Evolutionary conservation across 768 basidiomycete species (phyloP).

Genomic region (Sporobolomyces phaffii): DNA sequence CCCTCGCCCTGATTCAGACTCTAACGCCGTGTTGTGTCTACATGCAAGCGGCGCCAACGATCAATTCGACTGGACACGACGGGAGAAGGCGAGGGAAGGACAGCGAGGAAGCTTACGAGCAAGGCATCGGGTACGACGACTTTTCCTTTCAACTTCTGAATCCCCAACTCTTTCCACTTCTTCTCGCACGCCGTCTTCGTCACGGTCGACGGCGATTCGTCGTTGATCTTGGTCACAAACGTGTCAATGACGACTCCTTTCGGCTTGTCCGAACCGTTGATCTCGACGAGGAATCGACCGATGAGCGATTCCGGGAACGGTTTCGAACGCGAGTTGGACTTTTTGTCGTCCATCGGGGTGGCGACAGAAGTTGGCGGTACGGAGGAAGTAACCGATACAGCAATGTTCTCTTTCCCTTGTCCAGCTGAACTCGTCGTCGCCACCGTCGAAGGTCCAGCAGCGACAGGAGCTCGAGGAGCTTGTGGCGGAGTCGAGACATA

Average conservation of each 20-base stretch:
- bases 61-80: no score
- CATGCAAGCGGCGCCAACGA: no score
- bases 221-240: slow-evolving; percentile 5
- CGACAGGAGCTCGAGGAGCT: neutral
- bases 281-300: neutral
- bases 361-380: no score
- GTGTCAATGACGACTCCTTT: slow-evolving; percentile 5
- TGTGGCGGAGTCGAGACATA: slow-evolving; percentile 26
- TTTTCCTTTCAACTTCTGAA: slow-evolving; percentile 19
- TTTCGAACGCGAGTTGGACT: neutral
- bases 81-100: no score
- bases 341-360: neutral
- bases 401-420: slow-evolving; percentile 29
- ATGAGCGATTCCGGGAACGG: slow-evolving; percentile 16
- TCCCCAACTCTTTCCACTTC: slow-evolving; percentile 3
- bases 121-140: neutral
- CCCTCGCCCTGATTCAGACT: no score
- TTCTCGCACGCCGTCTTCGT: slow-evolving; percentile 10
- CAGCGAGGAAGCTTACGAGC: slow-evolving; percentile 3
- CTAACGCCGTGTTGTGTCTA: no score
- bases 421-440: neutral
- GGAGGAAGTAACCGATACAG: no score
- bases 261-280: slow-evolving; percentile 3
- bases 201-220: neutral
- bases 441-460: neutral